These are phyloP conservation scores for Dictyostelium brefeldianum DNA, from an alignment of 78 protist species.

Conservation along the genomic window DNA sequence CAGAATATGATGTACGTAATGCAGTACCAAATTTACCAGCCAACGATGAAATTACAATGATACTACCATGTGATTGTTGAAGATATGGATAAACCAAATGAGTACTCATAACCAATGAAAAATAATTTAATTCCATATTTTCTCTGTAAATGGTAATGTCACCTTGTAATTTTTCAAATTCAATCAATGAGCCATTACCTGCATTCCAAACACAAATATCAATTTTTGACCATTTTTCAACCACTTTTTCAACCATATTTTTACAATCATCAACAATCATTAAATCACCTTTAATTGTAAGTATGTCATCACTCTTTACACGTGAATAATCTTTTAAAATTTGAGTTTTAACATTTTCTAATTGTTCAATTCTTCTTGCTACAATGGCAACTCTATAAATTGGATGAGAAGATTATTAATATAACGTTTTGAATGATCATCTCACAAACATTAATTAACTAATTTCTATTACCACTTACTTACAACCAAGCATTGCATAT, in stretches of 20 bases:
- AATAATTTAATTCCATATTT: constrained; percentile 83
- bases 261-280: constrained; percentile 28
- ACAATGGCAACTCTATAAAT: constrained; percentile 63
- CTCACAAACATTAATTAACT: neutral
- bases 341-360: constrained; percentile 5
- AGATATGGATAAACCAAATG: constrained; percentile 72
- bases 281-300: constrained; percentile 35
- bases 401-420: too few species aligned
- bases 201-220: constrained; percentile 82
- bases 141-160: constrained; percentile 58
- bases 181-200: constrained; percentile 67
- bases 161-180: constrained; percentile 37
- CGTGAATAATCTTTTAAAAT: constrained; percentile 19
- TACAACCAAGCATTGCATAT: constrained; percentile 54
- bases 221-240: constrained; percentile 24
- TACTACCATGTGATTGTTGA: constrained; percentile 33
- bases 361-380: constrained; percentile 49
- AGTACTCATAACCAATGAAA: constrained; percentile 76
- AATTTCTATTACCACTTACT: constrained; percentile 4
- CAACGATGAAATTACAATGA: constrained; percentile 65
- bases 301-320: neutral
- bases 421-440: too few species aligned
- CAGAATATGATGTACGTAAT: constrained; percentile 78
- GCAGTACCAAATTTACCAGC: constrained; percentile 85
- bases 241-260: constrained; percentile 43